Evolutionary conservation across 306 rosid species (phyloP).

Genomic region (Purshia tridentata): DNA sequence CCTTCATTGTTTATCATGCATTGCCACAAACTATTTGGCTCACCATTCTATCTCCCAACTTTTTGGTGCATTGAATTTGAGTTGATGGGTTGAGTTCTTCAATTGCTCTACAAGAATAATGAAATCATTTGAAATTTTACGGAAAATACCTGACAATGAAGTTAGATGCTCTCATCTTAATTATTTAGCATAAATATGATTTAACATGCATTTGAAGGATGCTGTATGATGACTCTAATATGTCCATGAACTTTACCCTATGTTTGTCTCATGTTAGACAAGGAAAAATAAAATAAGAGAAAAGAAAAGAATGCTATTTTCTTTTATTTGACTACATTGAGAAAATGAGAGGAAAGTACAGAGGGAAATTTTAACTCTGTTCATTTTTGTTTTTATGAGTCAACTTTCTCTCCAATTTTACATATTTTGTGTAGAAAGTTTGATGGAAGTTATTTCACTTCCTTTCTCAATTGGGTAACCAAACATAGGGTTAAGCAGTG

Average conservation of each 20-base stretch:
- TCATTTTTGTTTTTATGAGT: neutral
- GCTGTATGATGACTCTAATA: neutral
- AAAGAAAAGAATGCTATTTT: too few species aligned
- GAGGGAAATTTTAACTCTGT: neutral
- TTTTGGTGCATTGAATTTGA: neutral
- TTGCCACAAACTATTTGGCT: too few species aligned
- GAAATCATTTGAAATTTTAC: neutral
- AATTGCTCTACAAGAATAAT: neutral
- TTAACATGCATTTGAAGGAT: neutral
- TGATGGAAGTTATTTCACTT: too few species aligned
- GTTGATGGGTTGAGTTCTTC: neutral
- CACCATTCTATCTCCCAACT: too few species aligned
- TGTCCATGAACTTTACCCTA: neutral
- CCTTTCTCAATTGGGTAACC: too few species aligned
- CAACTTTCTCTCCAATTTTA: neutral
- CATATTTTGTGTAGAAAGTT: neutral
- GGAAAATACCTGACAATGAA: neutral
- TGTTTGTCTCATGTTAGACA: neutral
- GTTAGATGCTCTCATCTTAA: neutral
- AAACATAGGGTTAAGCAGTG: too few species aligned
- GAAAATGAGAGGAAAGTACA: neutral
- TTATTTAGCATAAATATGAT: neutral
- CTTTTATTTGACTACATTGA: too few species aligned
- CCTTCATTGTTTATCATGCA: too few species aligned
- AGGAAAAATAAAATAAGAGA: neutral